Conservation (phyloP, 2,329 filamentous ascomycete species). For the Elsinoe arachidis region DNA sequence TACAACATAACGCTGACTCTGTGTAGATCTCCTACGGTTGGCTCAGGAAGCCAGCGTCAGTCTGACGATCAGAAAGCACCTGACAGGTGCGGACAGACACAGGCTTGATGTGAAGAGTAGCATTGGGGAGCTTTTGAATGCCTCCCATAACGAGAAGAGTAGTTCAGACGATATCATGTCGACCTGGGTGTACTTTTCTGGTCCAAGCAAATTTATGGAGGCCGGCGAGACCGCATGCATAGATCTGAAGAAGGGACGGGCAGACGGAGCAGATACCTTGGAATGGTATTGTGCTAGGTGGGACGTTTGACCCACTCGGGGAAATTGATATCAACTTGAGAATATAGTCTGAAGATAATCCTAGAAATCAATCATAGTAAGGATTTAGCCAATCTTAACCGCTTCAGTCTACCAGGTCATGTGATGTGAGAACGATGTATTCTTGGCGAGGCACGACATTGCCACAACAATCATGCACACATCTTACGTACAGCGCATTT, state of each 20-base stretch:
- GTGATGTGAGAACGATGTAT: background rate
- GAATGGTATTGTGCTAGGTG: background rate
- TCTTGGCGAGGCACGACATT: background rate
- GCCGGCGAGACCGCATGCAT: background rate
- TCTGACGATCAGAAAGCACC: background rate
- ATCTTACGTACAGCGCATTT: no score
- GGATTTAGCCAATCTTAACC: no score
- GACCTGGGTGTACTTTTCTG: background rate
- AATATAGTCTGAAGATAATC: no score
- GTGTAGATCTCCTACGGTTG: background rate
- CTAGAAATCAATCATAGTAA: no score
- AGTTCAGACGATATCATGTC: background rate
- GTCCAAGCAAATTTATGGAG: background rate
- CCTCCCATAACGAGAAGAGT: background rate
- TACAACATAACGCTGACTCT: background rate
- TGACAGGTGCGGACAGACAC: background rate
- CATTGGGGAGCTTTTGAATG: background rate
- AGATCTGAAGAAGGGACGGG: background rate
- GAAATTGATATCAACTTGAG: no score
- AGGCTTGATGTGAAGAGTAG: background rate
- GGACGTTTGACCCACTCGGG: background rate
- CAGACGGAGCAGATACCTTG: background rate
- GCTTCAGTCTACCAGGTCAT: background rate
- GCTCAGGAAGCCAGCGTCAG: background rate
- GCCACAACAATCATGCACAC: background rate